These are phyloP conservation scores for Zygoascus biomembranicola DNA, from an alignment of 805 yeast species.

Conservation along the genomic window DNA sequence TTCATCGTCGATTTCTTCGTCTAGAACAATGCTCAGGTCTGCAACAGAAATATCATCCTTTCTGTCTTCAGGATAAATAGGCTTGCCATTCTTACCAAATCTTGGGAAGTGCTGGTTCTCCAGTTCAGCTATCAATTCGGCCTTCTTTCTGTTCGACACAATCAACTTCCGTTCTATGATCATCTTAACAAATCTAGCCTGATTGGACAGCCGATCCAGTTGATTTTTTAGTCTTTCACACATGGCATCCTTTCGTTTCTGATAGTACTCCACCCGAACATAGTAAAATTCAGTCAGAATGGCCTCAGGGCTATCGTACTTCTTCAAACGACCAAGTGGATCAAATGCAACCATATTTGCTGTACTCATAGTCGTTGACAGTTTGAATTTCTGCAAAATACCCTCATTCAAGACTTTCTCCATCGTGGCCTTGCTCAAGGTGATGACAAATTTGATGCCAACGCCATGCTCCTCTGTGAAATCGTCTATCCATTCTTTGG, in stretches of 20 bases:
- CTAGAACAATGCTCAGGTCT: conserved; percentile 15
- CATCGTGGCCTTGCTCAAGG: conserved; percentile 75
- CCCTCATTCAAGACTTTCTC: conserved; percentile 66
- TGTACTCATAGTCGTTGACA: conserved; percentile 57
- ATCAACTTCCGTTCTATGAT: conserved; percentile 68
- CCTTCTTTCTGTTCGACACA: conserved; percentile 69
- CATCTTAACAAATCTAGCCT: conserved; percentile 85
- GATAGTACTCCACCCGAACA: conserved; percentile 83
- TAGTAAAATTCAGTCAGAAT: conserved; percentile 78
- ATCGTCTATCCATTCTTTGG: conserved; percentile 73
- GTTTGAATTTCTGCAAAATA: conserved; percentile 73
- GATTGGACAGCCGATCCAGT: conserved; percentile 65
- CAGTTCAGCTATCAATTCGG: conserved; percentile 54
- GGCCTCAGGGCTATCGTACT: conserved; percentile 65
- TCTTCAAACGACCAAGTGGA: conserved; percentile 76
- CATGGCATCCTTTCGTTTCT: conserved; percentile 78
- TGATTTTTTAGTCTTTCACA: conserved; percentile 62
- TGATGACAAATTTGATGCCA: conserved; percentile 68
- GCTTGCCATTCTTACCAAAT: conserved; percentile 62
- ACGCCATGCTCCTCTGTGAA: conserved; percentile 89
- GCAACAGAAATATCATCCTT: conserved; percentile 20
- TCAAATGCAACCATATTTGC: conserved; percentile 96
- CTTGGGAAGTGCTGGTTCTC: conserved; percentile 57
- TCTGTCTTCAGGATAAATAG: conserved; percentile 40
- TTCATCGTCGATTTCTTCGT: conserved; percentile 33